These are phyloP conservation scores for Phytophthora sp. DNA, from an alignment of 352 stramenopile species.

Conservation along the genomic window DNA sequence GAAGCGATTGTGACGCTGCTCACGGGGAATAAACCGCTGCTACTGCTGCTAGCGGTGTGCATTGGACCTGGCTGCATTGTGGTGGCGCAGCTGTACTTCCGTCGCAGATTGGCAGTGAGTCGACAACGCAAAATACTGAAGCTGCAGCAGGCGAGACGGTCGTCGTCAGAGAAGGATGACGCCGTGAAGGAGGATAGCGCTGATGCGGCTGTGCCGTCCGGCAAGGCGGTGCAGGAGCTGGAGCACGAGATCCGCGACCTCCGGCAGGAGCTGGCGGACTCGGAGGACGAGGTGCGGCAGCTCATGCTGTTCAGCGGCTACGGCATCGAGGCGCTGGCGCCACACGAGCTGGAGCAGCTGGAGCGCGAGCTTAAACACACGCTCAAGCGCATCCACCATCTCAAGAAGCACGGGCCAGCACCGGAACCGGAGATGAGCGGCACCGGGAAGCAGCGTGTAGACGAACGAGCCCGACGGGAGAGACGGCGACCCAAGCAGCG, in stretches of 20 bases:
- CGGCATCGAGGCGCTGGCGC: conserved; percentile 61
- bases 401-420: conserved; percentile 33
- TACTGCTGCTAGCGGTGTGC: conserved; percentile 48
- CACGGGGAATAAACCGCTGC: conserved; percentile 53
- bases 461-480: conserved; percentile 16
- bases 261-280: conserved; percentile 78
- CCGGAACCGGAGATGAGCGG: conserved; percentile 9
- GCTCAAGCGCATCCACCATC: conserved; percentile 57
- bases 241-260: conserved; percentile 71
- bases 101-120: conserved; percentile 8
- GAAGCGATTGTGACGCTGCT: conserved; percentile 60
- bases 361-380: conserved; percentile 63
- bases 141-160: conserved; percentile 12
- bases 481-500: conserved; percentile 22
- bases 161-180: conserved; percentile 7
- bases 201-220: background rate
- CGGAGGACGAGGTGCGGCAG: conserved; percentile 70
- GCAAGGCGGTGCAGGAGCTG: conserved; percentile 30
- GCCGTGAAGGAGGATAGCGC: background rate
- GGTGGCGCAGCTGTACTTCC: conserved; percentile 42
- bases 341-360: conserved; percentile 55
- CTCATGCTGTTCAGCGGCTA: conserved; percentile 83
- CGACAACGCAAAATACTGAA: conserved; percentile 15
- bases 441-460: background rate
- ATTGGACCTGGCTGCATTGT: conserved; percentile 59